Evolutionary conservation across 75 land plant genomes (phyloP).

Genomic region (Sequoia sempervirens): DNA sequence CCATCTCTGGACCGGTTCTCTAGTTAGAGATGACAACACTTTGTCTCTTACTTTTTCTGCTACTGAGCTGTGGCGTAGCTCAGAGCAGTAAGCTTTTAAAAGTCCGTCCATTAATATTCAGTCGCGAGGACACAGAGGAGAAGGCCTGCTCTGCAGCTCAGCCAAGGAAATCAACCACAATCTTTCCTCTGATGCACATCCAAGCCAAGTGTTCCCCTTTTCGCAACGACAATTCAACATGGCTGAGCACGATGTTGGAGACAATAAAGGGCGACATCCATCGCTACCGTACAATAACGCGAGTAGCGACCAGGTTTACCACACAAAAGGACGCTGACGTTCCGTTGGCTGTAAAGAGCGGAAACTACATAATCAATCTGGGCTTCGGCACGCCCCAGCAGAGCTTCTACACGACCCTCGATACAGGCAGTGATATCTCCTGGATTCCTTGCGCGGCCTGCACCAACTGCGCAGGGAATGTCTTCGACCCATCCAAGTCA

Average conservation of each 20-base stretch:
- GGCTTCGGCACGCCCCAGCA: slow-evolving; percentile 18
- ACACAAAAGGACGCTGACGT: not conserved
- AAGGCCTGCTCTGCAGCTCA: not conserved
- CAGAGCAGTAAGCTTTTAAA: too few relatives aligned
- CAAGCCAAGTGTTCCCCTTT: not conserved
- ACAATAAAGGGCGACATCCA: not conserved
- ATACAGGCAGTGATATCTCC: slow-evolving; percentile 16
- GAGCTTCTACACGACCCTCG: not conserved
- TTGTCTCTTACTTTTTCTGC: too few relatives aligned
- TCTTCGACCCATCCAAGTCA: slow-evolving; percentile 4
- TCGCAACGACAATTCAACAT: not conserved
- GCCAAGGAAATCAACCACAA: too few relatives aligned
- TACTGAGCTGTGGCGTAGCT: too few relatives aligned
- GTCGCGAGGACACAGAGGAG: not conserved
- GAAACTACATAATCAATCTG: not conserved
- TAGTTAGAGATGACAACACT: too few relatives aligned
- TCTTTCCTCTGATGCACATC: not conserved
- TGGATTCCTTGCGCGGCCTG: slow-evolving; percentile 19
- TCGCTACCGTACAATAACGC: not conserved
- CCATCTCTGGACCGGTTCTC: too few relatives aligned
- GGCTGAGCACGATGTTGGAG: not conserved
- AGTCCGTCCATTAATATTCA: not conserved
- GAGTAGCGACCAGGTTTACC: not conserved
- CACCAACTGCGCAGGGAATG: not conserved
- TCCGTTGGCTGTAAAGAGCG: not conserved